Conservation (phyloP, 352 stramenopile species). For the Pilasporangium apinafurcum region DNA sequence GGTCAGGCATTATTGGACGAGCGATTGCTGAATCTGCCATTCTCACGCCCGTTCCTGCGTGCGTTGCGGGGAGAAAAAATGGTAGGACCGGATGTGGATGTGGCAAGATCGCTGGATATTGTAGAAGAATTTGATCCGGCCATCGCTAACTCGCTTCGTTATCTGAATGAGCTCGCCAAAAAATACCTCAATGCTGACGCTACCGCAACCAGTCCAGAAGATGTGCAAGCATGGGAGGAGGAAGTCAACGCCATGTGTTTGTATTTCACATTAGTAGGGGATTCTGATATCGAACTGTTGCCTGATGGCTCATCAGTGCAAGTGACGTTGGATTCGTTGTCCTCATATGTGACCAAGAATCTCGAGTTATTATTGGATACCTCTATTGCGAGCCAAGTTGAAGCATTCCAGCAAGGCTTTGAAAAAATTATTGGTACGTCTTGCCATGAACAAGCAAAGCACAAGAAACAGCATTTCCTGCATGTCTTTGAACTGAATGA, state of each 20-base stretch:
- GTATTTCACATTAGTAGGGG: slow-evolving; percentile 72
- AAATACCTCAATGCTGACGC: slow-evolving; percentile 9
- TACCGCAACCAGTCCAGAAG: slow-evolving; percentile 4
- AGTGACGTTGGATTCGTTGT: slow-evolving; percentile 45
- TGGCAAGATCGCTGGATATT: slow-evolving; percentile 48
- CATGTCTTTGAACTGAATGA: slow-evolving; percentile 55
- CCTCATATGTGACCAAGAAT: slow-evolving; percentile 52
- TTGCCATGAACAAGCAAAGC: too few species aligned
- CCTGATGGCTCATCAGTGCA: slow-evolving; percentile 21
- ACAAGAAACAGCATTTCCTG: slow-evolving; percentile 30
- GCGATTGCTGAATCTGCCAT: slow-evolving; percentile 71
- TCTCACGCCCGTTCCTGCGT: slow-evolving; percentile 69
- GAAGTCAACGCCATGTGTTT: slow-evolving; percentile 64
- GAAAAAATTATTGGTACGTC: slow-evolving; percentile 39
- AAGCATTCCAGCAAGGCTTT: slow-evolving; percentile 67
- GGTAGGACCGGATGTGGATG: slow-evolving; percentile 24
- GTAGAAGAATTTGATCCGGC: slow-evolving; percentile 60
- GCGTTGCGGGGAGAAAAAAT: slow-evolving; percentile 49
- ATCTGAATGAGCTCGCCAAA: slow-evolving; percentile 31
- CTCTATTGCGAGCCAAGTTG: slow-evolving; percentile 52
- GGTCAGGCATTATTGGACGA: slow-evolving; percentile 79
- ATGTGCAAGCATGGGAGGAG: too few species aligned
- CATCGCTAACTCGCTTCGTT: slow-evolving; percentile 59
- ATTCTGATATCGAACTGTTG: slow-evolving; percentile 46
- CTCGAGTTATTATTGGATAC: slow-evolving; percentile 52